A percentile compares a stretch with the other conserved stretches of the same genome.
Conservation (phyloP, 2,329 filamentous ascomycete genomes). For the Arthrobotrys sinensis region DNA sequence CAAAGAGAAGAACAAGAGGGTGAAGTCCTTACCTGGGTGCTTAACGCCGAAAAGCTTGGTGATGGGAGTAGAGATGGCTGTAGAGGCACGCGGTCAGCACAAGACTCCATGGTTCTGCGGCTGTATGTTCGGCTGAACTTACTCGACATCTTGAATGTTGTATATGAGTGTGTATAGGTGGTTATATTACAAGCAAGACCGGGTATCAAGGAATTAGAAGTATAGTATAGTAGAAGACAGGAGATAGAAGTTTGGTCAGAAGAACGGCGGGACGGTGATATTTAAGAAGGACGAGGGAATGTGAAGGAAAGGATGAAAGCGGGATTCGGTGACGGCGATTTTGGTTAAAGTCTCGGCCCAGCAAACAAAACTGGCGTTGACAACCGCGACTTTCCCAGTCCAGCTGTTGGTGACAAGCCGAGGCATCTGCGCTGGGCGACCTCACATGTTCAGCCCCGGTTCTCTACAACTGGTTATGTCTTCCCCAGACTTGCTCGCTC, state of each 20-base stretch:
- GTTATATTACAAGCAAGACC: conserved; percentile 3
- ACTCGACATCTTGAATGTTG: conserved; percentile 50
- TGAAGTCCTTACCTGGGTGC: conserved; percentile 74
- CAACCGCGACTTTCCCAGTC: conserved; percentile 21
- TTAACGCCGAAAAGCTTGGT: conserved; percentile 99
- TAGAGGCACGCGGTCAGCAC: conserved; percentile 24
- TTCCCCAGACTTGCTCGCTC: not conserved
- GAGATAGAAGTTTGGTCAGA: conserved; percentile 7
- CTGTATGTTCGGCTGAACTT: conserved; percentile 8
- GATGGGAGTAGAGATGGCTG: conserved; percentile 82
- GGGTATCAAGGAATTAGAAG: conserved; percentile 16
- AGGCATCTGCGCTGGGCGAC: conserved; percentile 37
- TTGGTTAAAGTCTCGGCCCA: conserved; percentile 42
- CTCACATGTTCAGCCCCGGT: conserved; percentile 60
- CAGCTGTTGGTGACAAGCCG: conserved; percentile 41
- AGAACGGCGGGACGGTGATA: conserved; percentile 28
- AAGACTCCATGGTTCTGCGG: not conserved
- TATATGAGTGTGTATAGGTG: conserved; percentile 9
- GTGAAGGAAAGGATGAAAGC: conserved; percentile 50
- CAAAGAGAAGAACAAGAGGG: no score
- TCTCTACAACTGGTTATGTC: no score
- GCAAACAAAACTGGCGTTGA: conserved; percentile 33
- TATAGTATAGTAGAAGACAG: conserved; percentile 10
- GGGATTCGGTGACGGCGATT: conserved; percentile 45
- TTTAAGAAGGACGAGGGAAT: conserved; percentile 39